phyloP scores from a whole-genome alignment of 2,329 filamentous ascomycete genomes.

The Colletotrichum sp. region DNA sequence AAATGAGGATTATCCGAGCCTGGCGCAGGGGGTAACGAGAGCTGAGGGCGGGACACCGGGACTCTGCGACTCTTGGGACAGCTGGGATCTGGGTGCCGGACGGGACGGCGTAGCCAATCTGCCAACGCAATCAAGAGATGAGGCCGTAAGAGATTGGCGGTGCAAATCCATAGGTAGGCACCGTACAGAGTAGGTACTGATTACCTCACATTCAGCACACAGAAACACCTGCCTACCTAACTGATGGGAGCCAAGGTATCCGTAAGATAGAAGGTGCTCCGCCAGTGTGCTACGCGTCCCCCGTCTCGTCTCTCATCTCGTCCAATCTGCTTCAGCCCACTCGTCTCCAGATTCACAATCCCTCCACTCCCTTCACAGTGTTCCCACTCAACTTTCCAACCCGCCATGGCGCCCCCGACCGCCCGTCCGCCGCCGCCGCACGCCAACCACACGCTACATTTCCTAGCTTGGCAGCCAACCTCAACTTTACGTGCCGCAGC shows the following conservation, averaged over 20 bases:
- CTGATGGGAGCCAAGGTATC: background rate
- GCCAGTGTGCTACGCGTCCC: background rate
- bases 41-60: background rate
- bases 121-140: background rate
- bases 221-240: background rate
- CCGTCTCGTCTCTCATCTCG: background rate
- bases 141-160: background rate
- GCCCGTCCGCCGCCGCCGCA: background rate
- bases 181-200: background rate
- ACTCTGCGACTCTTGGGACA: background rate
- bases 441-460: background rate
- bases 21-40: conserved; percentile 5
- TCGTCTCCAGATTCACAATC: background rate
- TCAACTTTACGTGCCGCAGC: background rate
- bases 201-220: background rate
- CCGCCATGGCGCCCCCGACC: background rate
- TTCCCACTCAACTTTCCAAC: background rate
- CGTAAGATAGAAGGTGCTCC: background rate
- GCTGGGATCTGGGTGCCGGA: conserved; percentile 4
- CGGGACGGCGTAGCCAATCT: conserved; percentile 7
- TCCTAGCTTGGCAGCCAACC: background rate
- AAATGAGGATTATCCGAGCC: conserved; percentile 20
- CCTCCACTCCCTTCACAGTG: background rate
- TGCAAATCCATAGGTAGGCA: background rate
- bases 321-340: conserved; percentile 2